Evolutionary conservation across 495 filamentous ascomycete species (phyloP), one percentile per base, ranked within the genome.

Genomic region (Lasiosphaeria miniovina): DNA sequence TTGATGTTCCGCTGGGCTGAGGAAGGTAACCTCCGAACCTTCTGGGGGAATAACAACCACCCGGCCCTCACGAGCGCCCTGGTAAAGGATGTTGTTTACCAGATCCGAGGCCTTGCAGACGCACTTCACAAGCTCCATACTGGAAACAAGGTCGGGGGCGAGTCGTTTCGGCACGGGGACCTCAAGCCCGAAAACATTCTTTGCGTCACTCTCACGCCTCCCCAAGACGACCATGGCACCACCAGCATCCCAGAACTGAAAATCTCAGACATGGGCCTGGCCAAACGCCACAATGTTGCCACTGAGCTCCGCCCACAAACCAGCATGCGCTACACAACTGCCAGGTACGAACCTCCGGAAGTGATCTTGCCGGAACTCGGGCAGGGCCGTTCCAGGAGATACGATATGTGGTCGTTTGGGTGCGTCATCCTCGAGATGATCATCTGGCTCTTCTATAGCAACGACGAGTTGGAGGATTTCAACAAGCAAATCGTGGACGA

Each of bases 381-480:
- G 43, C 7, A 49, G 12, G 2, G 62, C 66, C 9, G 65, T 61
- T 14, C 49, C 46, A 14, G 71, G 71, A 48, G 62, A 70, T 74
- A 70, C 46, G 74, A 76, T 45, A 70, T 75, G 11, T 76, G 74
- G 74, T 71, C 71, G 1, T 65, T 77, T 48, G 74, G 74, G 3
- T 77, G 74, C 50, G 61, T 77, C 24, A 66, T 58, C 17, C 50
- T 75, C 4, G 74, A 75, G 60, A 61, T 68, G 33, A 57, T 71
- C 36, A 60, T 76, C 15, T 75, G 74, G 72, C 36, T 76, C 31
- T 55, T 76, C 0, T 73, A 70, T 49, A 72, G 72, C 32, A 50
- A 34, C 9, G 50, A 63, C 0, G 57, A 32, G 1, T 55, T 74
- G 0, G 40, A 60, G 15, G 50, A 36, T 3, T 73, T 75, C 49